Percentiles rank a stretch among this genome's conserved stretches.
These are phyloP conservation scores for Wickerhamiella kurtzmanii DNA, from an alignment of 805 yeast genomes.

Conservation along the genomic window DNA sequence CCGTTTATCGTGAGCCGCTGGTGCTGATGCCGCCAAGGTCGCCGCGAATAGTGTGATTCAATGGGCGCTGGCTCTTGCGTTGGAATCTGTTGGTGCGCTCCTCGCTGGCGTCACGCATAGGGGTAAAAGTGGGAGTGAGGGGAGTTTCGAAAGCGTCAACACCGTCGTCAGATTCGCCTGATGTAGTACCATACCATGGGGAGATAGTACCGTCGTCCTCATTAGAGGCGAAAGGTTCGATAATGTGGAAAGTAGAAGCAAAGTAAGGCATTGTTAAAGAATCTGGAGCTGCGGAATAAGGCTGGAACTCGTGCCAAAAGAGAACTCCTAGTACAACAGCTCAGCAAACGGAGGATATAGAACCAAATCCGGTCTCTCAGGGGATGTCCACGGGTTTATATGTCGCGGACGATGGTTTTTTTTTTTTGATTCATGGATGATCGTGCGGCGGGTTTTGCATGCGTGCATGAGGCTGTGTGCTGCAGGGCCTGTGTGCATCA, in stretches of 20 bases:
- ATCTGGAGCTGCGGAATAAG: background rate
- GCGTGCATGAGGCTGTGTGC: background rate
- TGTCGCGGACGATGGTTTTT: background rate
- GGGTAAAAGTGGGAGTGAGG: no score
- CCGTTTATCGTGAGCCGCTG: background rate
- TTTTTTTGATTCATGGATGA: background rate
- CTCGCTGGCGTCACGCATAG: background rate
- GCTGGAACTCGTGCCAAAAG: background rate
- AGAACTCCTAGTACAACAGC: background rate
- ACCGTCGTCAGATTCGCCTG: background rate
- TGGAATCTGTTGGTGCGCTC: constrained; percentile 1
- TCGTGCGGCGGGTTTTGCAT: background rate
- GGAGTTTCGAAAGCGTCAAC: background rate
- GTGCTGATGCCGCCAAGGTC: constrained; percentile 1
- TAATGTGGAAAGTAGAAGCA: background rate
- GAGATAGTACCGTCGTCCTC: background rate
- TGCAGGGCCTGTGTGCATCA: background rate
- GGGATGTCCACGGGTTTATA: background rate
- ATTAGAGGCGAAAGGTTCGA: background rate
- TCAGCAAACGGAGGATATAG: background rate
- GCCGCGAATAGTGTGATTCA: background rate
- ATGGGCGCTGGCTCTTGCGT: background rate
- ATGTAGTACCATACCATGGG: background rate
- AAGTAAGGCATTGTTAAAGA: background rate
- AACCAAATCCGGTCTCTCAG: no score